Evolutionary conservation across 768 basidiomycete species (phyloP), one percentile per base, ranked within the genome.

Genomic region (Mycena maculata): DNA sequence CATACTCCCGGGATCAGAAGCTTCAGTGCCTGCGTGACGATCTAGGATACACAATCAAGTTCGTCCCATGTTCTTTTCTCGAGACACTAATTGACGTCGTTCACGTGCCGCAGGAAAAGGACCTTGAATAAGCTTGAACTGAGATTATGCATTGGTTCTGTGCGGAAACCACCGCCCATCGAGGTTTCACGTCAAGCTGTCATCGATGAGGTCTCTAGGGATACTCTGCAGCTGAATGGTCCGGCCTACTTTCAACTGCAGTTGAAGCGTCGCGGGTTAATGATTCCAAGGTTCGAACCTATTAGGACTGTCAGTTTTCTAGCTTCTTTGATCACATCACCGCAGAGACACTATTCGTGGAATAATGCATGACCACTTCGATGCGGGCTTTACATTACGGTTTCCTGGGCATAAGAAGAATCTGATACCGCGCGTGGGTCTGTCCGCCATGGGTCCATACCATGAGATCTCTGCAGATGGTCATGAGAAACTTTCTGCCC

Each of bases 401-500:
- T 56, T 44, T 44, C 55, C 55, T 2, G 55, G 55, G 1, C 41
- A 44, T 18, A 56, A 56, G 11, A 57, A 57, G 38, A 7, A 16
- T 11, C 25, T 28, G 7, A 44, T 57, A 30, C 41, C 39, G 20
- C 41, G 55, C 4, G 27, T 44, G 11, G 41, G 41, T 22, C 9
- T 57, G 12, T 57, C 55, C 20, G 55, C 55, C 3, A n/a, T 57
- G 27, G 55, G 55, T 8, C 16, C 68, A 2, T 73, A 54, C 20
- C 71, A 75, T 33, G 72, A 77, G 49, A 53, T 77, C 15, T 60
- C 64, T n/a, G 57, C 56, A 20, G 78, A 78, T 59, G 75, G 78
- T 1, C 77, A 78, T 55, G 78, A 77, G 53, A 79, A 79, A 55
- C 67, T 78, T 10, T 68, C 63, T 8, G 53, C 60, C 0, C 70